phyloP scores from a whole-genome alignment of 768 basidiomycete genomes.

The Russula virescens region DNA sequence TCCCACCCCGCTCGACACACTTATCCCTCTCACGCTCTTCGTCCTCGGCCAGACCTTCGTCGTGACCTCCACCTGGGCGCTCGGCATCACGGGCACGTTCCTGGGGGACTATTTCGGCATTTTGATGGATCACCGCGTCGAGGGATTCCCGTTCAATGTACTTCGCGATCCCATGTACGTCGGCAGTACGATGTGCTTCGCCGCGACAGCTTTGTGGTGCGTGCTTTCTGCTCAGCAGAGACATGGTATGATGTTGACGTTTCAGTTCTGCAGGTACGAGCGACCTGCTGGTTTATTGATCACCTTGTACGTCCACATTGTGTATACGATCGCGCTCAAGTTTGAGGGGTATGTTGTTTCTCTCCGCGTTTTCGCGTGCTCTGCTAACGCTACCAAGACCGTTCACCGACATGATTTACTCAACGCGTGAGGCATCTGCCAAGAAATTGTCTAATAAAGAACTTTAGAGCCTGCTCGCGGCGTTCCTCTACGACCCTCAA shows the following conservation, averaged over 20 bases:
- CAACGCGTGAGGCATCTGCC: conserved; percentile 39
- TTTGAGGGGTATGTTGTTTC: conserved; percentile 74
- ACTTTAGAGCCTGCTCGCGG: conserved; percentile 21
- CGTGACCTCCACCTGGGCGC: conserved; percentile 77
- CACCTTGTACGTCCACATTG: conserved; percentile 73
- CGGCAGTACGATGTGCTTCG: conserved; percentile 87
- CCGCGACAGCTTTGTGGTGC: conserved; percentile 81
- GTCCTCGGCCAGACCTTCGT: conserved; percentile 78
- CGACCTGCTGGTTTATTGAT: conserved; percentile 80
- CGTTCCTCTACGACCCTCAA: conserved; percentile 14
- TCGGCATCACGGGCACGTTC: conserved; percentile 94
- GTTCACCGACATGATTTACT: conserved; percentile 80
- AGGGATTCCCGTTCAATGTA: conserved; percentile 95
- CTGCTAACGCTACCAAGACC: conserved; percentile 32
- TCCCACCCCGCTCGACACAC: conserved; percentile 54
- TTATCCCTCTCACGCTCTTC: conserved; percentile 59
- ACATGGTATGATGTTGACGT: not conserved
- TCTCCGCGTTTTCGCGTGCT: not conserved
- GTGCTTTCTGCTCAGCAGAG: conserved; percentile 25
- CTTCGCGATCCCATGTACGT: conserved; percentile 95
- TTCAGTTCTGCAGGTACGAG: conserved; percentile 55
- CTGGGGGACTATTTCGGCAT: conserved; percentile 82
- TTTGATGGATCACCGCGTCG: conserved; percentile 83
- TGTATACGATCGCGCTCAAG: conserved; percentile 76
- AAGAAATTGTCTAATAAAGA: conserved; percentile 27